Base-by-base conservation (phyloP, 495 filamentous ascomycete genomes). In the Margaritispora aquatica region DNA sequence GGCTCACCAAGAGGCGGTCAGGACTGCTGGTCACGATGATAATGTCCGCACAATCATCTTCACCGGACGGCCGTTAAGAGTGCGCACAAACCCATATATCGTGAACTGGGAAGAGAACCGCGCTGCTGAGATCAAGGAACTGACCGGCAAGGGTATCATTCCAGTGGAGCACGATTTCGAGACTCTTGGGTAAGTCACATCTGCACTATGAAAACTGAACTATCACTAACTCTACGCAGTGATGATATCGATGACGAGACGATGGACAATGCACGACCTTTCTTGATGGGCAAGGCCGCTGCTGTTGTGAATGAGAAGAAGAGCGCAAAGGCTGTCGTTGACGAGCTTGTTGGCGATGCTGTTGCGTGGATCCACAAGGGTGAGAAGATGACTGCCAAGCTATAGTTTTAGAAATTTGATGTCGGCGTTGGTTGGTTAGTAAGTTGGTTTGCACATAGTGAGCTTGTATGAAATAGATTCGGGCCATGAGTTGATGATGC, bases 1-100 rank as follows among this genome's bases (percentile, higher is more conserved):
- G 73, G 87, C 91, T 29, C 94, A 98, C 78, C 94, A 98, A 77
- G 95, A 98, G 78, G 90, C 94, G 54, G 94, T 98, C 53, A 82
- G 86, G 68, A 97, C 94, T 34, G 81, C 92, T 60, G 84, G 88
- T 59, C 96, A 92, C 71, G 89, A 96, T 76, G 94, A 97, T 73
- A 97, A 92, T 64, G 80, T 97, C 67, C 88, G 90, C 60, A 98
- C 94, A 20, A 89, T 97, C 65, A 98, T 98, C 74, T 98, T 97
- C 83, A 98, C 94, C 59, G 92, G 94, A 52, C 90, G 94, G 48
- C 94, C 94, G 41, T 79, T 98, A 60, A 88, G 94, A 61, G 94
- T 98, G 57, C 87, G 92, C 63, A 92, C 84, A 65, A 98, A 97
- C 76, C 66, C 84, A 8, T 98, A 97, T 73, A 97, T 98, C 68